phyloP scores from a whole-genome alignment of 139 green algal genomes.

The Picochlorum sp. region DNA sequence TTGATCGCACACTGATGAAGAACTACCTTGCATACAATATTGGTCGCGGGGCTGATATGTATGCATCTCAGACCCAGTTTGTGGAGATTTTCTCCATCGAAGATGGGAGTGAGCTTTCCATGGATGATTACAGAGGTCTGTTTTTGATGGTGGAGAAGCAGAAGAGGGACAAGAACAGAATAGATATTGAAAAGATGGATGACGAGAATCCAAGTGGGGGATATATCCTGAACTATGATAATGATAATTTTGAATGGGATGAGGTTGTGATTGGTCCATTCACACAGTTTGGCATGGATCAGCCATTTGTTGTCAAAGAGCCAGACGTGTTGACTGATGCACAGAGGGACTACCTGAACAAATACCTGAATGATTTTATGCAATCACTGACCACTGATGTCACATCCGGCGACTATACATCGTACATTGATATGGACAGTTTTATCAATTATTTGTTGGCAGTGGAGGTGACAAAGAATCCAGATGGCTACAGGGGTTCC shows the following conservation, averaged over 20 bases:
- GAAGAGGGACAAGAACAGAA: slow-evolving; percentile 7
- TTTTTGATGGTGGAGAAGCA: slow-evolving; percentile 23
- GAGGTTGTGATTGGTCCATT: slow-evolving; percentile 21
- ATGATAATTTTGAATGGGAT: slow-evolving; percentile 43
- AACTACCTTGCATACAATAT: slow-evolving; percentile 41
- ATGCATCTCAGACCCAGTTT: slow-evolving; percentile 34
- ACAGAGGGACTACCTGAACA: slow-evolving; percentile 10
- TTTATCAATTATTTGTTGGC: slow-evolving; percentile 50
- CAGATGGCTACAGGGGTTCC: slow-evolving; percentile 27
- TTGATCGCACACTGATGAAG: slow-evolving; percentile 33
- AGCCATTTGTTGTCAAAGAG: slow-evolving; percentile 22
- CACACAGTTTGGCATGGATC: slow-evolving; percentile 3
- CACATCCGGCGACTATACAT: slow-evolving; percentile 19
- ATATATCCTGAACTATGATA: slow-evolving; percentile 48
- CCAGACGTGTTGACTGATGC: not conserved
- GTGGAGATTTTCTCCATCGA: slow-evolving; percentile 38
- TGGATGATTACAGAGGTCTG: slow-evolving; percentile 25
- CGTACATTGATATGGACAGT: slow-evolving; percentile 21
- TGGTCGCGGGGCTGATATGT: slow-evolving; percentile 21
- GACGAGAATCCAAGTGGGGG: slow-evolving; percentile 19
- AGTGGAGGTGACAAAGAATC: slow-evolving; percentile 48
- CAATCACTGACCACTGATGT: not conserved
- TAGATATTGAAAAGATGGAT: slow-evolving; percentile 17
- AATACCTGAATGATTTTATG: slow-evolving; percentile 20
- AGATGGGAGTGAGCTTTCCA: not conserved